Percentiles rank a stretch among this genome's conserved stretches.
Conservation (phyloP, 176 grass and related monocot species). For the Eremochloa ophiuroides region DNA sequence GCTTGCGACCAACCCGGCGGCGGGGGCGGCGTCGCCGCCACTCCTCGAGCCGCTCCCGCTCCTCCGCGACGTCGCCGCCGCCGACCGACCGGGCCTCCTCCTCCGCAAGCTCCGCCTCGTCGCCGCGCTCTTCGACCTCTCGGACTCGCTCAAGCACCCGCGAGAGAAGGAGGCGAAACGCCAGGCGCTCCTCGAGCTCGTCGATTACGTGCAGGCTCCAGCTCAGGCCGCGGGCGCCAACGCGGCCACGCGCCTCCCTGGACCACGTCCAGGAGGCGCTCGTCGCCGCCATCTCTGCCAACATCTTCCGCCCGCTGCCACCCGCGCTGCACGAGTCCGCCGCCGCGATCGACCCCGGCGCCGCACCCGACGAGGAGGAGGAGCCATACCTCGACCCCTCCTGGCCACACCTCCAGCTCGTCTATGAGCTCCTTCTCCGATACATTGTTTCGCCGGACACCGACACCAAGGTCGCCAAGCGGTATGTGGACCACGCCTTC, state of each 20-base stretch:
- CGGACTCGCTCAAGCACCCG: slow-evolving; percentile 61
- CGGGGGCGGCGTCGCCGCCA: slow-evolving; percentile 24
- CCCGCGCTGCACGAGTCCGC: slow-evolving; percentile 55
- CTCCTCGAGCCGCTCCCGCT: slow-evolving; percentile 78
- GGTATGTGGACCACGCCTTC: slow-evolving; percentile 79
- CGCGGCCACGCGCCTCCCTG: slow-evolving; percentile 42
- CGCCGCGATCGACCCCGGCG: slow-evolving; percentile 51
- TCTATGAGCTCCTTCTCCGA: slow-evolving; percentile 80
- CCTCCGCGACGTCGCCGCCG: slow-evolving; percentile 61
- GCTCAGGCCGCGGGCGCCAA: slow-evolving; percentile 23
- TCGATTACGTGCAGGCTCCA: slow-evolving; percentile 78
- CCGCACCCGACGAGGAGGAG: slow-evolving; percentile 71
- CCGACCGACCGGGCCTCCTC: slow-evolving; percentile 64
- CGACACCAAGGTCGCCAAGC: slow-evolving; percentile 84
- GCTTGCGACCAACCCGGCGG: background rate
- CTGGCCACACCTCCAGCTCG: slow-evolving; percentile 78
- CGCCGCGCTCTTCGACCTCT: slow-evolving; percentile 67
- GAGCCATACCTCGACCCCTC: slow-evolving; percentile 81
- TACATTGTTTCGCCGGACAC: slow-evolving; percentile 80
- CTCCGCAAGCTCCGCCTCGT: slow-evolving; percentile 81
- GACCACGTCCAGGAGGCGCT: slow-evolving; percentile 80
- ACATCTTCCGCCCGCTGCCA: slow-evolving; percentile 73
- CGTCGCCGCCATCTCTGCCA: slow-evolving; percentile 52
- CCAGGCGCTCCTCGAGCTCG: slow-evolving; percentile 74
- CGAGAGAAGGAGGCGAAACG: slow-evolving; percentile 89